Evolutionary conservation across 345 rosid species (phyloP).

Genomic region (Mangifera indica): DNA sequence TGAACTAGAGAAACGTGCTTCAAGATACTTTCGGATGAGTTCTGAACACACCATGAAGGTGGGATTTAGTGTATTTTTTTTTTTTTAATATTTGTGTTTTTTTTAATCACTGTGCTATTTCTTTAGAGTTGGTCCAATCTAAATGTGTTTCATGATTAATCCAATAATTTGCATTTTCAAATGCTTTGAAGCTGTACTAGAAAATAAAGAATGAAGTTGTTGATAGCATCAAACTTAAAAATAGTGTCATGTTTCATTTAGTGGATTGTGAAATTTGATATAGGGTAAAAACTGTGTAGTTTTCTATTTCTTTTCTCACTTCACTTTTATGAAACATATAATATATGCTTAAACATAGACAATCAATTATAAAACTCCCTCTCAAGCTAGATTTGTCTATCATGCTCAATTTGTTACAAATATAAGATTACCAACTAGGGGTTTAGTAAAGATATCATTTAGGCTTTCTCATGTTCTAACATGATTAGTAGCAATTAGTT

Average conservation of each 20-base stretch:
- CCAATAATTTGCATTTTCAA: background rate
- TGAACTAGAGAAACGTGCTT: constrained; percentile 97
- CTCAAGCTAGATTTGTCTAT: no score
- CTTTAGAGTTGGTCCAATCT: background rate
- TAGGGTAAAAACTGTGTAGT: background rate
- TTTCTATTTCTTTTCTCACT: no score
- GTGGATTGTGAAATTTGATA: background rate
- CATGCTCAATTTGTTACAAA: no score
- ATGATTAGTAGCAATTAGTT: no score
- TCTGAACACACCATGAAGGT: constrained; percentile 98
- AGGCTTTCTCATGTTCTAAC: no score
- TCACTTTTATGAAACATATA: no score
- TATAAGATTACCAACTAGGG: no score
- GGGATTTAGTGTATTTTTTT: background rate
- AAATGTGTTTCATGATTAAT: background rate
- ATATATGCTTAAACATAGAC: no score
- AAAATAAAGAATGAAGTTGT: background rate
- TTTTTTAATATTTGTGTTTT: background rate
- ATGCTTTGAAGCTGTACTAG: background rate
- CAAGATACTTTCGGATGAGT: constrained; percentile 88
- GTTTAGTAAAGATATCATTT: no score
- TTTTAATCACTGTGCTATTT: background rate
- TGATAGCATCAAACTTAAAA: background rate
- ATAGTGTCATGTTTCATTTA: background rate
- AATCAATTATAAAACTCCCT: no score